Conservation (phyloP, 2,329 filamentous ascomycete genomes). For the Atkinsonella texensis region DNA sequence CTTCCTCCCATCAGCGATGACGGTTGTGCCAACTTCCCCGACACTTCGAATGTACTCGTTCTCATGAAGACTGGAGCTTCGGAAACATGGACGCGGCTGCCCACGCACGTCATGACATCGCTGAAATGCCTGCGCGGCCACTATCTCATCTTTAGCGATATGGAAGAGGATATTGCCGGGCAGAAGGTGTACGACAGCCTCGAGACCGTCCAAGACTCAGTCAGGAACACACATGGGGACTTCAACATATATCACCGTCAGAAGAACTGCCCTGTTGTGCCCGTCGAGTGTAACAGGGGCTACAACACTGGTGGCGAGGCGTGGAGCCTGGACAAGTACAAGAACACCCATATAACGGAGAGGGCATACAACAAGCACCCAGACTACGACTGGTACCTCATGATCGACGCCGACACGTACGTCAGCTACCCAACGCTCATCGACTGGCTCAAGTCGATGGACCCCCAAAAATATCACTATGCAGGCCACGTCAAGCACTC, state of each 20-base stretch:
- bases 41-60: conserved; percentile 33
- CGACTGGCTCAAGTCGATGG: conserved; percentile 32
- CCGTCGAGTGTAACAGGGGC: conserved; percentile 29
- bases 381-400: conserved; percentile 45
- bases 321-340: conserved; percentile 50
- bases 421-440: conserved; percentile 40
- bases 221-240: conserved; percentile 32
- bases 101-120: conserved; percentile 41
- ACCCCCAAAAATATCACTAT: conserved; percentile 32
- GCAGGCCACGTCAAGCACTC: conserved; percentile 36
- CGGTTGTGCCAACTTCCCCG: conserved; percentile 28
- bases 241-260: conserved; percentile 37
- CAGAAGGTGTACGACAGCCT: conserved; percentile 33
- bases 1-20: not conserved
- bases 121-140: conserved; percentile 36
- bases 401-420: conserved; percentile 46
- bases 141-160: conserved; percentile 46
- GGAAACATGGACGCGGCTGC: conserved; percentile 38
- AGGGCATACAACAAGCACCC: conserved; percentile 38
- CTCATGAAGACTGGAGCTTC: conserved; percentile 47
- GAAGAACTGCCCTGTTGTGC: conserved; percentile 30
- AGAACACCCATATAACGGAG: conserved; percentile 47
- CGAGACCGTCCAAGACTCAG: conserved; percentile 28
- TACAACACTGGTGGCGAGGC: conserved; percentile 18
- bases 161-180: conserved; percentile 34